Evolutionary conservation across 225 moss, liverwort and hornwort genomes (phyloP), one percentile per base, ranked within the genome.

Genomic region (Straminergon stramineum): DNA sequence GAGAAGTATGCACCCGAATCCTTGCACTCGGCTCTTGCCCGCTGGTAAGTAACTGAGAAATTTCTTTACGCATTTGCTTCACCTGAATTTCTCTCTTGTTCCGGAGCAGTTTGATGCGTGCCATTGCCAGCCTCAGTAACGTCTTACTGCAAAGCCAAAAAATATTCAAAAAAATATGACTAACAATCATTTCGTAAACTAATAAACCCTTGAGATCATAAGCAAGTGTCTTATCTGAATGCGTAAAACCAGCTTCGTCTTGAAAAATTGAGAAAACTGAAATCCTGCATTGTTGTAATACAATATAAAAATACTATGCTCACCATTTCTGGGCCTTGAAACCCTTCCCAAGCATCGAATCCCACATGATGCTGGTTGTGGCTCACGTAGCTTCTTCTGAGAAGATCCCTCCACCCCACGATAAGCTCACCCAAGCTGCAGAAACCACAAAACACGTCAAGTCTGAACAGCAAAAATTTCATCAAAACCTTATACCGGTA

Each of bases 241-340:
- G 56, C 77, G 21, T 31, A 51, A n/a, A 45, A 91, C 77, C 79
- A 81, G 71, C 70, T 86, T 53, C 43, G 23, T 45, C 65, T 86
- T 73, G 34, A 83, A 22, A 74, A 53, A 83, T 73, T 83, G 27
- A 11, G 56, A 83, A 70, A 85, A 75, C 75, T 60, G 8, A 84
- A 58, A 82, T 53, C 85, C 37, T 57, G 74, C 58, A 75, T 83
- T 76, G 74, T 17, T 37, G 30, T 28, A 34, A 62, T 28, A 64
- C 20, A 26, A 70, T 13, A 52, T 12, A 53, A 55, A 48, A 87
- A 63, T 48, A 45, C 67, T 27, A 75, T 79, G 41, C 93, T 90
- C 88, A 98, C 98, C 98, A 99, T 97, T 97, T 99, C 93, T 96
- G 93, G 88, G 95, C 93, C 92, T 97, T 99, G 87, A 99, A 99